Evolutionary conservation across 371 early-diverging fungal species (phyloP).

Genomic region (Haplosporangium sp.): DNA sequence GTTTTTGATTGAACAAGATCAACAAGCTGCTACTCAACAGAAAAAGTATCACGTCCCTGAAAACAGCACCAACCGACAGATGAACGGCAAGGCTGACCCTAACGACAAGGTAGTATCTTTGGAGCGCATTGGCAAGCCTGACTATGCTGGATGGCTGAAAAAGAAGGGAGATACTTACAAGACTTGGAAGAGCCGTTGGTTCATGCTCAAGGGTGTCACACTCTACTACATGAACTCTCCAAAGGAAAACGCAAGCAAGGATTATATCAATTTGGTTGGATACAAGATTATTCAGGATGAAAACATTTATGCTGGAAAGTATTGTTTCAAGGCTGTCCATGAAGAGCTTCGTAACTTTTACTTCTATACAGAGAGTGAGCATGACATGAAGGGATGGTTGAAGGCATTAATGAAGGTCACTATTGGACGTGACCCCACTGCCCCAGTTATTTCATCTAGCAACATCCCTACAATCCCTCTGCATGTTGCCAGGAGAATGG

Average conservation of each 20-base stretch:
- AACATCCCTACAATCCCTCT: constrained; percentile 72
- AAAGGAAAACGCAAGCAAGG: constrained; percentile 67
- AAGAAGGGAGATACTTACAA: constrained; percentile 75
- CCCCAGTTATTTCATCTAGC: constrained; percentile 76
- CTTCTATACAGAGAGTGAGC: constrained; percentile 68
- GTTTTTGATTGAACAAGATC: constrained; percentile 69
- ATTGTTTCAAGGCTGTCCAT: constrained; percentile 75
- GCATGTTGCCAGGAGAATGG: constrained; percentile 71
- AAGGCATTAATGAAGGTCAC: constrained; percentile 76
- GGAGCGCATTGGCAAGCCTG: constrained; percentile 60
- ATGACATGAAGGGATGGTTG: constrained; percentile 65
- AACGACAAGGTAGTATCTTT: constrained; percentile 48
- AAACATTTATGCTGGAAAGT: constrained; percentile 70
- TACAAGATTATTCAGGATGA: constrained; percentile 69
- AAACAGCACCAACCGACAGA: constrained; percentile 36
- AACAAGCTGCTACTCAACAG: constrained; percentile 23
- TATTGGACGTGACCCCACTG: constrained; percentile 66
- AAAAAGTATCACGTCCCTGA: constrained; percentile 60
- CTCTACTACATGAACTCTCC: constrained; percentile 75
- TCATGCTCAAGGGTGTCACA: constrained; percentile 72
- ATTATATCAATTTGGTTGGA: constrained; percentile 65
- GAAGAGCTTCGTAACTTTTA: constrained; percentile 68
- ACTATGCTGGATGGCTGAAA: constrained; percentile 75
- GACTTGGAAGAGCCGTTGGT: constrained; percentile 79
- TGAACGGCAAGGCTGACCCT: constrained; percentile 47